Evolutionary conservation across 169 alveolate genomes (phyloP).

Genomic region (Eimeria necatrix): DNA sequence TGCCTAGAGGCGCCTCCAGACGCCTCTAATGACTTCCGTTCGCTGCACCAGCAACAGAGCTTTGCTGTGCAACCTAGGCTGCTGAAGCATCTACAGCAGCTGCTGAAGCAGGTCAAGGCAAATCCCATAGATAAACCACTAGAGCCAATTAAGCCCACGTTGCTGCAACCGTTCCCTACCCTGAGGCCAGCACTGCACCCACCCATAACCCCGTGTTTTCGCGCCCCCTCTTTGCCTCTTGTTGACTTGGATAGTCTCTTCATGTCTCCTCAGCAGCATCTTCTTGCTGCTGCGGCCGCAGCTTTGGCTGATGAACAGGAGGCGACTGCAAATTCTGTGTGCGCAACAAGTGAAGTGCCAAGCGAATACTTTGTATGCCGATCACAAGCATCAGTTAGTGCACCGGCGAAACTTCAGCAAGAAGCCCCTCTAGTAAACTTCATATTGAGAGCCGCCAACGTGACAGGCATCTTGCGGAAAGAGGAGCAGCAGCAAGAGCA

Average conservation of each 20-base stretch:
- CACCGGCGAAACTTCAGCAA: neutral
- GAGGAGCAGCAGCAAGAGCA: neutral
- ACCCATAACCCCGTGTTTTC: slow-evolving; percentile 15
- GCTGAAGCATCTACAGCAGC: slow-evolving; percentile 43
- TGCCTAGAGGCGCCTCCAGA: slow-evolving; percentile 61
- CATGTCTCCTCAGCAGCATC: slow-evolving; percentile 48
- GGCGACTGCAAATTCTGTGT: neutral
- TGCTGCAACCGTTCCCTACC: slow-evolving; percentile 63
- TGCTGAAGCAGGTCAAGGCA: slow-evolving; percentile 37
- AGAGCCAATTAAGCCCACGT: slow-evolving; percentile 25
- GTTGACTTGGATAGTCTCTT: slow-evolving; percentile 21
- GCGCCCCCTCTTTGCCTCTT: slow-evolving; percentile 6
- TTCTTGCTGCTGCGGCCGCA: slow-evolving; percentile 49
- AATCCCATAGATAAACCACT: slow-evolving; percentile 49
- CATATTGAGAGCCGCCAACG: slow-evolving; percentile 22
- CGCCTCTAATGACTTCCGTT: slow-evolving; percentile 18
- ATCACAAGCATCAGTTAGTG: neutral
- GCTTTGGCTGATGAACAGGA: slow-evolving; percentile 20
- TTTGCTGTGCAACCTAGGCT: slow-evolving; percentile 40
- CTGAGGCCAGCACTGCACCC: slow-evolving; percentile 58
- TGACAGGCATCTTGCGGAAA: neutral
- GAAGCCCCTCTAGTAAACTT: slow-evolving; percentile 15
- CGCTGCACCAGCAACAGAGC: slow-evolving; percentile 64
- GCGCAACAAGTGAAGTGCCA: neutral
- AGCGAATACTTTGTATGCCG: neutral